Evolutionary conservation across 352 stramenopile genomes (phyloP), one percentile per base, ranked within the genome.

Genomic region (Phytophthora ohioensis): DNA sequence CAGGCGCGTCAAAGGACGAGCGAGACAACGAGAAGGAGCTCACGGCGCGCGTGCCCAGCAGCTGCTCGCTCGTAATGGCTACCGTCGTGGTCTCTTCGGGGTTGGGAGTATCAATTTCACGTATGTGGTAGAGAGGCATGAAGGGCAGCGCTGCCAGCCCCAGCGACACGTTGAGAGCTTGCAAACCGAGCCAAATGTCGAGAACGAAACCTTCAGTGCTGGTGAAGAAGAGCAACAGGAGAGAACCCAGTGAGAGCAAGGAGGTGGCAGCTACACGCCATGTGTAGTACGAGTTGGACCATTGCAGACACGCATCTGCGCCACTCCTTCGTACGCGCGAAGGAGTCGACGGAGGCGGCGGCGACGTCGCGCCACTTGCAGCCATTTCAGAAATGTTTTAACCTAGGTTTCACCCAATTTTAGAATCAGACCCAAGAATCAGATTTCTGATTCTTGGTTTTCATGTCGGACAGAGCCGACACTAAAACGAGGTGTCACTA

Each of bases 231-330:
- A 90, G 61, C 64, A 90, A 41, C 21, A 77, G 30, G 31, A 91
- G 58, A 4, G 76, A 87, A 5, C 81, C 47, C 48, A 78, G 64
- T 5, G 83, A 89, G 15, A 80, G 58, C 53, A 88, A 51, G 17
- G 81, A 85, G 30, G 85, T 80, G 63, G 75, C 45, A 10, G 71
- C 82, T 54, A 91, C 75, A 39, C 81, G 78, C 58, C 81, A 84
- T 10, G 82, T 81, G 69, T 90, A 91, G 81, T 91, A 91, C 59
- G 85, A 86, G 71, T 92, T 92, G 49, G 80, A 78, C 71, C 81
- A 81, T 65, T 88, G 83, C 34, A 91, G 70, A 47, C 73, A 71
- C 35, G 77, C 72, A 74, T 90, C 82, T 8, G 79, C 38, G 34
- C 79, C 75, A 4, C 56, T 64, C 82, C 75, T 85, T 7, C 52